These are phyloP conservation scores for Xerocomus potaroensis DNA, from an alignment of 768 basidiomycete genomes.

Conservation along the genomic window DNA sequence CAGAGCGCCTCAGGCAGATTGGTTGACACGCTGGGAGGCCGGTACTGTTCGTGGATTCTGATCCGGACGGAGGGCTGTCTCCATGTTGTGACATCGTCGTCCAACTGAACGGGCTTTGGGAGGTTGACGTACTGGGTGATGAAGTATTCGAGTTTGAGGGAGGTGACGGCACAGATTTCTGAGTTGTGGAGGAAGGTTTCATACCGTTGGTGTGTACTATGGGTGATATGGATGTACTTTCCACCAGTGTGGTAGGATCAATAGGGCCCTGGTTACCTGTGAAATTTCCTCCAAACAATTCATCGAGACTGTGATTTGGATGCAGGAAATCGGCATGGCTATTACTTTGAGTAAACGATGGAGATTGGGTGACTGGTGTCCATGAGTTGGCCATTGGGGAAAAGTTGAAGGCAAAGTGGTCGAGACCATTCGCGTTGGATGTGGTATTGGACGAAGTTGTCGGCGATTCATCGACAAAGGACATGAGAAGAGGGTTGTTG, in stretches of 20 bases:
- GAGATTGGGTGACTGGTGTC: constrained; percentile 14
- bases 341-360: constrained; percentile 17
- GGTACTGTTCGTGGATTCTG: constrained; percentile 29
- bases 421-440: constrained; percentile 21
- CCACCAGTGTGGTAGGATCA: constrained; percentile 33
- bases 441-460: constrained; percentile 19
- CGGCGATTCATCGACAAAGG: constrained; percentile 59
- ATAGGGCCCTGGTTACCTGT: constrained; percentile 28
- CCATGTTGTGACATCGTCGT: constrained; percentile 20
- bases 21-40: constrained; percentile 19
- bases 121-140: constrained; percentile 24
- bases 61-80: constrained; percentile 36
- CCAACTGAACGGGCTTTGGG: constrained; percentile 27
- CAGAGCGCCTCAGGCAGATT: constrained; percentile 39
- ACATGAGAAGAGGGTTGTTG: constrained; percentile 80
- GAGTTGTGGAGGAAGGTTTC: constrained; percentile 13
- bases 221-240: constrained; percentile 36
- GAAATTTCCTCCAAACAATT: constrained; percentile 42
- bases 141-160: constrained; percentile 19
- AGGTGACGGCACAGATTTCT: constrained; percentile 14
- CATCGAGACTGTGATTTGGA: constrained; percentile 34
- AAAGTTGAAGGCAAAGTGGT: constrained; percentile 43
- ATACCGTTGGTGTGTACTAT: constrained; percentile 41
- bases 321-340: constrained; percentile 24
- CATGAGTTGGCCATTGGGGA: constrained; percentile 35